Conservation (phyloP, 441 rosid species). For the Erodium moschatum region DNA sequence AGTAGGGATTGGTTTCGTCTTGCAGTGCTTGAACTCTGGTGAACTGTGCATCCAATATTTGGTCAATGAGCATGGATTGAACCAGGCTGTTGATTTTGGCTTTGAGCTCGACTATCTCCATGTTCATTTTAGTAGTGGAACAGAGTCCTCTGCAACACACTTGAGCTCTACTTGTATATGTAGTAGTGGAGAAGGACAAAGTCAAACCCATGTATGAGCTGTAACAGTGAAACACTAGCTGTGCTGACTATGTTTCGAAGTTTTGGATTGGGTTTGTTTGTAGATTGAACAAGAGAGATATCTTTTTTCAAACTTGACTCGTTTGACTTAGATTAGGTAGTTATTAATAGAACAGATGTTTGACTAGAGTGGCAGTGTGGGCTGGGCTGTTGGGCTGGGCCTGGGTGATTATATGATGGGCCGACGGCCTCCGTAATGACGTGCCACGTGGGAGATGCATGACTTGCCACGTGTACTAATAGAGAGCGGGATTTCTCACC, state of each 20-base stretch:
- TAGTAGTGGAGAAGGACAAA: not conserved
- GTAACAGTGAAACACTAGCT: not conserved
- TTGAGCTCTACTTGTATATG: too few relatives aligned
- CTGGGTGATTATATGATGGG: not conserved
- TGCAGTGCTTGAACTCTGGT: constrained; percentile 29
- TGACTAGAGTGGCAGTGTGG: too few relatives aligned
- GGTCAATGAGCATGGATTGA: constrained; percentile 31
- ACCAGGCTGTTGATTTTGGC: constrained; percentile 21
- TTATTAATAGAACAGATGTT: too few relatives aligned
- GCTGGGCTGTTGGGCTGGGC: not conserved
- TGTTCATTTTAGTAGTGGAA: not conserved
- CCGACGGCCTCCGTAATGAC: not conserved
- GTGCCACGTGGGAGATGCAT: not conserved
- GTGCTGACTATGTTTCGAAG: not conserved
- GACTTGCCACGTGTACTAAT: not conserved
- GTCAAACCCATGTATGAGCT: not conserved
- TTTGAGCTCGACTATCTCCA: constrained; percentile 26
- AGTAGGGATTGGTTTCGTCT: constrained; percentile 31
- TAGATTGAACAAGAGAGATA: not conserved
- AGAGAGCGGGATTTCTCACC: not conserved
- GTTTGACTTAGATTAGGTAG: not conserved
- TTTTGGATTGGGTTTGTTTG: not conserved
- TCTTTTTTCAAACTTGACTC: not conserved
- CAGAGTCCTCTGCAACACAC: too few relatives aligned
- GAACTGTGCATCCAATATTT: constrained; percentile 31